Conservation (phyloP, 2,329 filamentous ascomycete species). For the Ceratocystis papillata region DNA sequence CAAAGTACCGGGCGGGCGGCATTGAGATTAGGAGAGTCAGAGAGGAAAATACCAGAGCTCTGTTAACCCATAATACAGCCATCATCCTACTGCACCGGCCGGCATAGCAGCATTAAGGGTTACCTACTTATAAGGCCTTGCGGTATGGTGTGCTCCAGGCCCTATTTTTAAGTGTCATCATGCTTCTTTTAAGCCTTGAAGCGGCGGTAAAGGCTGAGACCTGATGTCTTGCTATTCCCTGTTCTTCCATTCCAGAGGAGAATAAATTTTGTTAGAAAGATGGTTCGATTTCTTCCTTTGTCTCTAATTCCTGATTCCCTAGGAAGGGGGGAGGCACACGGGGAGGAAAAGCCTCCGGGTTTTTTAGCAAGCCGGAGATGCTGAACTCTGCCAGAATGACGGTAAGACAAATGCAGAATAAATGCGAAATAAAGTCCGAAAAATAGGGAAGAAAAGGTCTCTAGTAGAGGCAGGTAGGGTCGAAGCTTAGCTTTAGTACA, state of each 20-base stretch:
- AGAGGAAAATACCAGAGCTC: background rate
- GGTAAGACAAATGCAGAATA: background rate
- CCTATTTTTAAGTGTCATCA: background rate
- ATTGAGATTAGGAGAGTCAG: background rate
- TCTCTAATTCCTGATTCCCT: background rate
- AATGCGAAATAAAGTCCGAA: background rate
- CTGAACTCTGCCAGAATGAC: background rate
- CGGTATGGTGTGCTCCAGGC: background rate
- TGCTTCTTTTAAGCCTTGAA: background rate
- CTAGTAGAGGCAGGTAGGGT: background rate
- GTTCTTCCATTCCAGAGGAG: too few species aligned
- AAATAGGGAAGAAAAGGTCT: background rate
- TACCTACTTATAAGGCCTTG: background rate
- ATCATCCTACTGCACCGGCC: background rate
- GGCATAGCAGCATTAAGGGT: background rate
- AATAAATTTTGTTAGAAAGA: background rate
- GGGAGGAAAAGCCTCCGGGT: background rate
- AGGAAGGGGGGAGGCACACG: background rate
- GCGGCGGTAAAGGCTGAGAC: background rate
- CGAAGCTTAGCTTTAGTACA: background rate
- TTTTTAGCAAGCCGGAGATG: background rate
- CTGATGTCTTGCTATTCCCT: background rate
- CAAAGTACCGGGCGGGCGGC: conserved; percentile 10
- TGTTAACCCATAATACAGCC: background rate
- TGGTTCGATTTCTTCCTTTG: conserved; percentile 5